Conservation (phyloP, 768 basidiomycete genomes). For the Mycena pura region DNA sequence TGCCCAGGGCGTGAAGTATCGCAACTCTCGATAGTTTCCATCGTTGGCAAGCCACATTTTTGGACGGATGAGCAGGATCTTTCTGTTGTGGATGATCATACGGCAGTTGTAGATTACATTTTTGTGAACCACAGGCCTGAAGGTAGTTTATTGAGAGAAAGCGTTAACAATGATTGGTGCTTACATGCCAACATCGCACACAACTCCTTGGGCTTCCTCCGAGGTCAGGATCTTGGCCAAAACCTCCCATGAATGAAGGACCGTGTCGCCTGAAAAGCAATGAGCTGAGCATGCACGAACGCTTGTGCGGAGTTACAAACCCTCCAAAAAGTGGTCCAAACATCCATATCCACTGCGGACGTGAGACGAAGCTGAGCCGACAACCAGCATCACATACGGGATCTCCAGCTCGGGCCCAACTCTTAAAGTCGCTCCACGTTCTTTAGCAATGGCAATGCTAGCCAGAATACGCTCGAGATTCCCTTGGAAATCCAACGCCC, state of each 20-base stretch:
- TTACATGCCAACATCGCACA: conserved; percentile 97
- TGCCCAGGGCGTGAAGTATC: conserved; percentile 95
- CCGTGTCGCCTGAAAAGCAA: conserved; percentile 79
- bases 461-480: conserved; percentile 90
- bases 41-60: conserved; percentile 99
- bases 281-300: conserved; percentile 3
- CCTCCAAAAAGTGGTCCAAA: conserved; percentile 96
- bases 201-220: conserved; percentile 80
- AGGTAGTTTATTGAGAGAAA: neutral
- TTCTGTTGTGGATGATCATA: conserved; percentile 82
- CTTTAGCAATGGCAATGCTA: conserved; percentile 89
- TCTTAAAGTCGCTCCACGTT: conserved; percentile 84
- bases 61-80: conserved; percentile 93
- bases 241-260: conserved; percentile 97
- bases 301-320: conserved; percentile 42
- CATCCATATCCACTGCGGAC: conserved; percentile 89
- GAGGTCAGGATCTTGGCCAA: conserved; percentile 88
- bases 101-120: conserved; percentile 98
- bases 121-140: conserved; percentile 96
- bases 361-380: neutral
- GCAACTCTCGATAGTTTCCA: conserved; percentile 91
- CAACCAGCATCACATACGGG: conserved; percentile 56
- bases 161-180: conserved; percentile 30
- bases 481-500: conserved; percentile 78
- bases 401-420: conserved; percentile 98